phyloP scores from a whole-genome alignment of 2,329 filamentous ascomycete genomes.

The Cercospora beticola region DNA sequence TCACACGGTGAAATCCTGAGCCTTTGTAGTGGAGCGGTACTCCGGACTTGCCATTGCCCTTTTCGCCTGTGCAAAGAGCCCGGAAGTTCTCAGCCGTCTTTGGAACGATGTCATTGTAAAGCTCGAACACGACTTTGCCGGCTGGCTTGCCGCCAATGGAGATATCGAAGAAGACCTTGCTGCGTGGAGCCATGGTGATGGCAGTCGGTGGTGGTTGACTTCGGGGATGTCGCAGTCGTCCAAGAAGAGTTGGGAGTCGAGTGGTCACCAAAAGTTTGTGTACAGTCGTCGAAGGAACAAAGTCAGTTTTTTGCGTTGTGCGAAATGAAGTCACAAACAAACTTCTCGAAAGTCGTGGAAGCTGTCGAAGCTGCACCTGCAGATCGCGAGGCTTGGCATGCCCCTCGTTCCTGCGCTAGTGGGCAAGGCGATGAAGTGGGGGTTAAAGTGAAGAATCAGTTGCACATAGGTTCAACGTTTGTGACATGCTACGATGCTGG shows the following conservation, averaged over 20 bases:
- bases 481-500: neutral
- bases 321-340: neutral
- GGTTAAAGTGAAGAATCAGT: neutral
- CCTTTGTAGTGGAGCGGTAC: slow-evolving; percentile 91
- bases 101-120: slow-evolving; percentile 70
- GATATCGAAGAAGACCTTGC: slow-evolving; percentile 92
- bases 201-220: neutral
- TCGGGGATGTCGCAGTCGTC: neutral
- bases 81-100: slow-evolving; percentile 98
- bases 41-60: slow-evolving; percentile 76
- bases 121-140: slow-evolving; percentile 83
- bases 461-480: neutral
- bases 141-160: slow-evolving; percentile 70
- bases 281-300: neutral
- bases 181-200: slow-evolving; percentile 48
- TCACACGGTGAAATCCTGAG: slow-evolving; percentile 90
- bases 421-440: neutral
- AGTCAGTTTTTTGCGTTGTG: neutral
- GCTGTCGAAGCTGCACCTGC: slow-evolving; percentile 7
- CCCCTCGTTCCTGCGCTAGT: slow-evolving; percentile 3
- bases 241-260: neutral
- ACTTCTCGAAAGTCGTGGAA: slow-evolving; percentile 4
- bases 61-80: slow-evolving; percentile 90
- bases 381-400: neutral
- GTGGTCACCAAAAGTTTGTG: neutral